Evolutionary conservation across 768 basidiomycete genomes (phyloP).

Genomic region (Hygrocybe coccinea): DNA sequence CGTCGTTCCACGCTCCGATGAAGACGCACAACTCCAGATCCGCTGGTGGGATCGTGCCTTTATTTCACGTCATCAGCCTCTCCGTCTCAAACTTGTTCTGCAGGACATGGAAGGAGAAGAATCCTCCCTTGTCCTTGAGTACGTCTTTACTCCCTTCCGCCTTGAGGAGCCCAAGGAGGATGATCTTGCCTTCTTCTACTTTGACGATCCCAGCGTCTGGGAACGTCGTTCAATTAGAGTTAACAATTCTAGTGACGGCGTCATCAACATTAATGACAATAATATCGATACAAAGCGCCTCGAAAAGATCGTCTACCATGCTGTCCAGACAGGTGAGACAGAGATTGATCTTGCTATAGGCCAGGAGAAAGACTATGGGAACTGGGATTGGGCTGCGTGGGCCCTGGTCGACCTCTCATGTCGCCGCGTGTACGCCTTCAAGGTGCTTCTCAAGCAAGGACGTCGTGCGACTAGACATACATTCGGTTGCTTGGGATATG

Average conservation of each 20-base stretch:
- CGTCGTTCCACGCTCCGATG: conserved; percentile 30
- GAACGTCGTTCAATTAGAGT: conserved; percentile 27
- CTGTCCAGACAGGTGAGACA: conserved; percentile 35
- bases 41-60: conserved; percentile 35
- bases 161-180: conserved; percentile 22
- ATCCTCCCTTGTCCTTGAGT: conserved; percentile 36
- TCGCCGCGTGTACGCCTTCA: conserved; percentile 38
- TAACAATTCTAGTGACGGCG: conserved; percentile 12
- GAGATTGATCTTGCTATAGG: conserved; percentile 35
- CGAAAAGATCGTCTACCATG: conserved; percentile 32
- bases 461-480: conserved; percentile 22
- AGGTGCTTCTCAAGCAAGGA: conserved; percentile 33
- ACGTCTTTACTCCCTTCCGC: conserved; percentile 31
- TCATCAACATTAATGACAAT: conserved; percentile 23
- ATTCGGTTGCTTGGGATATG: conserved; percentile 33
- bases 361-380: conserved; percentile 24
- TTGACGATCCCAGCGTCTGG: conserved; percentile 29
- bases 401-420: conserved; percentile 39
- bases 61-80: conserved; percentile 30
- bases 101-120: conserved; percentile 38
- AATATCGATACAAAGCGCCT: conserved; percentile 25
- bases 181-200: conserved; percentile 34
- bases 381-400: conserved; percentile 37
- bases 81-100: conserved; percentile 34
- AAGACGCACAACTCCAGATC: conserved; percentile 27